A percentile compares a stretch with the other conserved stretches of the same genome.
Evolutionary conservation across 31 red algal species (phyloP).

Genomic region (Bonnemaisonia californica): DNA sequence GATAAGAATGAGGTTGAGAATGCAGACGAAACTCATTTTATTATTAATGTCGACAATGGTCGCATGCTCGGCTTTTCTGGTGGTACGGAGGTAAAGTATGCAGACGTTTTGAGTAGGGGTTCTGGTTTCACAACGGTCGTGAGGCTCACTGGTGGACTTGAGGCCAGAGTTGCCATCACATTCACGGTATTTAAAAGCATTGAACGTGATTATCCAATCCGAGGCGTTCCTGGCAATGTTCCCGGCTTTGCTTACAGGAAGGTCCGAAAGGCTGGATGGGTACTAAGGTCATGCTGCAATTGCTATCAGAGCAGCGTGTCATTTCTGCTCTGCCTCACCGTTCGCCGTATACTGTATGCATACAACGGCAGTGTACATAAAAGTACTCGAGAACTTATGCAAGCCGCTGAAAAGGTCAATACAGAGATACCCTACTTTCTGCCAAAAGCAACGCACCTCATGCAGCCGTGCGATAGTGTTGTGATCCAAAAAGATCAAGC

Average conservation of each 20-base stretch:
- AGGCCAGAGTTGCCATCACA: neutral
- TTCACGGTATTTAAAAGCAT: conserved; percentile 24
- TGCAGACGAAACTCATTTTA: too few species aligned
- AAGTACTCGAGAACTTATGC: neutral
- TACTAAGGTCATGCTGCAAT: neutral
- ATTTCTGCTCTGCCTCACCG: neutral
- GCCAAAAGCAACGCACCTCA: conserved; percentile 4
- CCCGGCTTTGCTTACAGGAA: neutral
- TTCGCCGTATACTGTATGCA: neutral
- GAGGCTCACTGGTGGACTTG: neutral
- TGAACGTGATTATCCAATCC: conserved; percentile 10
- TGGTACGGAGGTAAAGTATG: conserved; percentile 16
- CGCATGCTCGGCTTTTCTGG: neutral
- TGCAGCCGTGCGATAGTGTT: conserved; percentile 18
- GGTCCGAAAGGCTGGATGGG: too few species aligned
- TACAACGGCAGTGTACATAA: conserved; percentile 13
- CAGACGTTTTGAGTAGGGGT: neutral
- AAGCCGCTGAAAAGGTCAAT: neutral
- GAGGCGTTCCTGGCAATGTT: neutral
- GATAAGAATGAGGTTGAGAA: neutral
- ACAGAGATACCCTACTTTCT: conserved; percentile 1
- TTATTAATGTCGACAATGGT: conserved; percentile 4
- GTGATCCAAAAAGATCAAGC: conserved; percentile 35
- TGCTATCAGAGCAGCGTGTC: neutral
- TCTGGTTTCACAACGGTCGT: conserved; percentile 19